These are phyloP conservation scores for Herpetomonas samuelpessoai DNA, from an alignment of 208 protist species.

Conservation along the genomic window DNA sequence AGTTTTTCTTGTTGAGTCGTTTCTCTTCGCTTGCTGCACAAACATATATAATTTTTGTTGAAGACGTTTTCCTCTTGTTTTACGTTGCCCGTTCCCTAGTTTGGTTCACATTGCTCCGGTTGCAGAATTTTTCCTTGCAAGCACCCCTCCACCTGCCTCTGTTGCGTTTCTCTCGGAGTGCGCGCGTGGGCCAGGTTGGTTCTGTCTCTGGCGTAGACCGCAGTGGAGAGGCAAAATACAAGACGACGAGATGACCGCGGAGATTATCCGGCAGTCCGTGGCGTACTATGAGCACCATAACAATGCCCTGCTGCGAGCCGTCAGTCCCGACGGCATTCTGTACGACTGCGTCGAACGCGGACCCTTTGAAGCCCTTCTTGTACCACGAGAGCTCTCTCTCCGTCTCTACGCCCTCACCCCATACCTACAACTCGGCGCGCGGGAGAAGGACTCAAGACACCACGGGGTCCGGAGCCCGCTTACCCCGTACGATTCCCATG, in stretches of 20 bases:
- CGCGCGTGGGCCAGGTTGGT: too few relatives aligned
- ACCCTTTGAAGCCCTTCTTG: constrained; percentile 49
- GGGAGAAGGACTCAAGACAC: too few relatives aligned
- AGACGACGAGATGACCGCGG: too few relatives aligned
- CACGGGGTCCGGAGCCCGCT: background rate
- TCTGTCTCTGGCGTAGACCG: too few relatives aligned
- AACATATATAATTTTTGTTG: background rate
- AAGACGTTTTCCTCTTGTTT: constrained; percentile 6
- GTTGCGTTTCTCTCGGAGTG: too few relatives aligned
- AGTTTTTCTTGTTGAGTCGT: background rate
- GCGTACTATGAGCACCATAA: constrained; percentile 28
- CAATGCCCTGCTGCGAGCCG: constrained; percentile 48
- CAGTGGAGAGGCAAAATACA: too few relatives aligned
- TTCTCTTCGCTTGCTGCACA: background rate
- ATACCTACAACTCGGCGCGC: constrained; percentile 20
- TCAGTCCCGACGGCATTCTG: constrained; percentile 47
- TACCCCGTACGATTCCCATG: constrained; percentile 9
- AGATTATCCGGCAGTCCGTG: constrained; percentile 23
- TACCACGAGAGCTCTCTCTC: constrained; percentile 45
- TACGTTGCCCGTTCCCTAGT: too few relatives aligned
- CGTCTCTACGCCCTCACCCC: constrained; percentile 18
- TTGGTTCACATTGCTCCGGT: too few relatives aligned
- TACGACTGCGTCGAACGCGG: constrained; percentile 14
- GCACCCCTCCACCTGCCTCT: too few relatives aligned
- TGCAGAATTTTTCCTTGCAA: too few relatives aligned